Conservation (phyloP, 805 yeast genomes). For the Priceomyces melissophilus region DNA sequence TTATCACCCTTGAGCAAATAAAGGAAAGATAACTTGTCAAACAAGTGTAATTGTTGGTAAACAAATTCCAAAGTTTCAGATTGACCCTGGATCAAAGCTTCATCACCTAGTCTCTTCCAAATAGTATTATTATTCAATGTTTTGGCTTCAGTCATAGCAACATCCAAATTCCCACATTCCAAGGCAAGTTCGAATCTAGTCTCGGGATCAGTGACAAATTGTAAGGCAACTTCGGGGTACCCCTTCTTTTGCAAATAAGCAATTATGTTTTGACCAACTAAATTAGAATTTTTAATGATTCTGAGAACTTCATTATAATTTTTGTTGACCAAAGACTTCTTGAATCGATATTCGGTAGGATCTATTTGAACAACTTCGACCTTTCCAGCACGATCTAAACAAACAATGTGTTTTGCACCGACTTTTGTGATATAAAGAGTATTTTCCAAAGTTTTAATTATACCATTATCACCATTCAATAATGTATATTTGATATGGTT, state of each 20-base stretch:
- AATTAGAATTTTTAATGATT: conserved; percentile 79
- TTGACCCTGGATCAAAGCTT: conserved; percentile 89
- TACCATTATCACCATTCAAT: conserved; percentile 93
- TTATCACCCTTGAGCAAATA: conserved; percentile 82
- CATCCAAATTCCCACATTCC: conserved; percentile 84
- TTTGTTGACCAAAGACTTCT: conserved; percentile 84
- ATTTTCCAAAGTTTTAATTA: conserved; percentile 85
- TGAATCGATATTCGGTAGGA: conserved; percentile 96
- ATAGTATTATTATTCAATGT: conserved; percentile 61
- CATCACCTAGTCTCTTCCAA: conserved; percentile 83
- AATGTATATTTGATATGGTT: conserved; percentile 93
- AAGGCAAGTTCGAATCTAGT: conserved; percentile 93
- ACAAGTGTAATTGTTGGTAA: conserved; percentile 79
- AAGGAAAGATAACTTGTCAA: conserved; percentile 87
- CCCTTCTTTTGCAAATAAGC: conserved; percentile 93
- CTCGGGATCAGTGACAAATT: conserved; percentile 94
- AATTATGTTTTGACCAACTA: conserved; percentile 96
- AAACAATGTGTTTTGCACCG: conserved; percentile 65
- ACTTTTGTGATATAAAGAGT: conserved; percentile 81
- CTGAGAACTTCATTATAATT: conserved; percentile 90
- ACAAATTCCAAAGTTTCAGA: conserved; percentile 79
- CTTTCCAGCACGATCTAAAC: conserved; percentile 81
- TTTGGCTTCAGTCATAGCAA: conserved; percentile 87
- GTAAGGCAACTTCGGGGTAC: conserved; percentile 94
- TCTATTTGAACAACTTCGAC: conserved; percentile 79